These are phyloP conservation scores for Boletellus emodensis DNA, from an alignment of 768 basidiomycete species.

Conservation along the genomic window DNA sequence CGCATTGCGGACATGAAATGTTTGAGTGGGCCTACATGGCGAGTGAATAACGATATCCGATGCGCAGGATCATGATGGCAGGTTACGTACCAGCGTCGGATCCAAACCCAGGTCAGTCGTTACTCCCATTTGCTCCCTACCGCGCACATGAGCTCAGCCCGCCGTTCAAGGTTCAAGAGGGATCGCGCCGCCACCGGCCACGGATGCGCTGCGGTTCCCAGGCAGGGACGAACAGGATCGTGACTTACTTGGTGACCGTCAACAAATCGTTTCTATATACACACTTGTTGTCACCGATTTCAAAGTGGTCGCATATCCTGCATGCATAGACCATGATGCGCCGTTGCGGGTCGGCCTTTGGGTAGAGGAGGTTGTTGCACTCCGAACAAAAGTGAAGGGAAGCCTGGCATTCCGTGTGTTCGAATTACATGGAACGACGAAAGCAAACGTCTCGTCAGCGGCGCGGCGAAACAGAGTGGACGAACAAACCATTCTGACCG, in stretches of 20 bases:
- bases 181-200: constrained; percentile 14
- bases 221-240: neutral
- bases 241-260: constrained; percentile 81
- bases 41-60: neutral
- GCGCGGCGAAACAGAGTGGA: constrained; percentile 1
- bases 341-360: constrained; percentile 83
- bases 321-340: constrained; percentile 88
- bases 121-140: constrained; percentile 90
- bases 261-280: constrained; percentile 93
- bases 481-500: constrained; percentile 25
- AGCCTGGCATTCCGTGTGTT: constrained; percentile 43
- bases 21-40: constrained; percentile 71
- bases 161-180: neutral
- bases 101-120: constrained; percentile 85
- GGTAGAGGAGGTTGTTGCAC: constrained; percentile 94
- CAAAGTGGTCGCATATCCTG: constrained; percentile 84
- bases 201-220: neutral
- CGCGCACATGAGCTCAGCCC: constrained; percentile 3
- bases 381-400: constrained; percentile 90
- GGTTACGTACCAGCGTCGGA: constrained; percentile 69
- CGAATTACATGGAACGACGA: neutral
- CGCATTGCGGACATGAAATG: constrained; percentile 79
- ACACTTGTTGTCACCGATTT: constrained; percentile 81
- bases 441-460: constrained; percentile 15
- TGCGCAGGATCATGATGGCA: neutral